Conservation (phyloP, 1,284 basidiomycete genomes). For the Sanghuangporus weigelae region DNA sequence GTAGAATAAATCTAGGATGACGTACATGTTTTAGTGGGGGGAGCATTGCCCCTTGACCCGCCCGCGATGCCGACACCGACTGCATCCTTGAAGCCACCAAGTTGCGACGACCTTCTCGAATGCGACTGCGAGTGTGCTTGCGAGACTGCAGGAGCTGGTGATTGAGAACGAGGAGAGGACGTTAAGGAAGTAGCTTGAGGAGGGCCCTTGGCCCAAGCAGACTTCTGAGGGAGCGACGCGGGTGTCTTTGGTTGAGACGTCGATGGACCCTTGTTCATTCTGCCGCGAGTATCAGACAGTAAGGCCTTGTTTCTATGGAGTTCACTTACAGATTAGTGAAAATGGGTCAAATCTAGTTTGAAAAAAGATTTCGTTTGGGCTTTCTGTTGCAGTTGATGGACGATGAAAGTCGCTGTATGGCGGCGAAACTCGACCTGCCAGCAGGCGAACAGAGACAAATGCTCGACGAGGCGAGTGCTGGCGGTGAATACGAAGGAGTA, state of each 20-base stretch:
- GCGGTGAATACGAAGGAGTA: conserved; percentile 3
- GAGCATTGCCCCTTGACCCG: conserved; percentile 60
- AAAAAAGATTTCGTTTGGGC: conserved; percentile 8
- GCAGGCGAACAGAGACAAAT: conserved; percentile 57
- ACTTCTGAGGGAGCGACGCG: conserved; percentile 64
- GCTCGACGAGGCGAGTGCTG: conserved; percentile 9
- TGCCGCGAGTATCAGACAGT: conserved; percentile 26
- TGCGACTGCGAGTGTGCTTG: conserved; percentile 50
- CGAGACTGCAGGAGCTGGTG: conserved; percentile 50
- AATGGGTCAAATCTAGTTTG: conserved; percentile 12
- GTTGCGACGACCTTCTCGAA: conserved; percentile 64
- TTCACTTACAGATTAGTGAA: conserved; percentile 47
- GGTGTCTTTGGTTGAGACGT: conserved; percentile 59
- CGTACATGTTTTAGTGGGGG: conserved; percentile 21
- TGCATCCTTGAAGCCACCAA: conserved; percentile 71
- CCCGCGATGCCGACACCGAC: conserved; percentile 55
- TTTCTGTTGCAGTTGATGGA: conserved; percentile 1
- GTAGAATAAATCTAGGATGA: conserved; percentile 2
- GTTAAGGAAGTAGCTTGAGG: conserved; percentile 52
- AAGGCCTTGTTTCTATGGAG: not conserved
- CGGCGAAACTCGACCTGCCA: conserved; percentile 84
- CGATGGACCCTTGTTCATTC: conserved; percentile 85
- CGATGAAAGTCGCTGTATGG: conserved; percentile 40
- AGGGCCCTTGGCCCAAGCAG: conserved; percentile 81
- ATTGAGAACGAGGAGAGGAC: conserved; percentile 68